phyloP scores from a whole-genome alignment of 768 basidiomycete species.

The Mycena venus region DNA sequence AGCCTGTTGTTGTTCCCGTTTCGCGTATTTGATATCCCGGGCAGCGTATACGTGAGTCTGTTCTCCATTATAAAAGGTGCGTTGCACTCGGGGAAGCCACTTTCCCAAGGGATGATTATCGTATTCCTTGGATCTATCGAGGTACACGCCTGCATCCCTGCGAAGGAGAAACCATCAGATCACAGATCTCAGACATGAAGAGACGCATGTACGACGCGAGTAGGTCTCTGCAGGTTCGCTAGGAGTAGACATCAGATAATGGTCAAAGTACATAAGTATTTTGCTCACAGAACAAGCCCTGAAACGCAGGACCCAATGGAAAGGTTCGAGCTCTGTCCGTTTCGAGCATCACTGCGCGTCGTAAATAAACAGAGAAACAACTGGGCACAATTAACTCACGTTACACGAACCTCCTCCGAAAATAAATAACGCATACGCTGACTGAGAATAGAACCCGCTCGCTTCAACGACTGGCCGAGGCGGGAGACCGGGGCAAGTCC shows the following conservation, averaged over 20 bases:
- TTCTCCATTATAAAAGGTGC: background rate
- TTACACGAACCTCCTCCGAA: constrained; percentile 22
- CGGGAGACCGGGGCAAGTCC: background rate
- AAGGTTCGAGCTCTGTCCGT: background rate
- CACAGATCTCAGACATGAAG: background rate
- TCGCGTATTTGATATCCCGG: background rate
- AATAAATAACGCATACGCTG: constrained; percentile 15
- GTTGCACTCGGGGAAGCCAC: background rate
- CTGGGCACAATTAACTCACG: background rate
- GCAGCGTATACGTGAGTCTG: background rate
- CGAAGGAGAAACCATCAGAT: background rate
- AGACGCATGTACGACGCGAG: background rate
- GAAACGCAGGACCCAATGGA: background rate
- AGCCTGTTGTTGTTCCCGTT: background rate
- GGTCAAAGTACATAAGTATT: background rate
- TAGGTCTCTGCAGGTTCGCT: background rate
- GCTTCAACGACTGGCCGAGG: background rate
- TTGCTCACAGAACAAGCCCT: background rate
- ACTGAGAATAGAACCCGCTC: constrained; percentile 10
- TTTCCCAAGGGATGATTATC: background rate
- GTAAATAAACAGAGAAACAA: background rate
- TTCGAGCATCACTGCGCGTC: constrained; percentile 8
- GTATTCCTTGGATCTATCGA: background rate
- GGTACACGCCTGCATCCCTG: background rate
- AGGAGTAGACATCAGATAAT: background rate